phyloP scores from a whole-genome alignment of 1,284 basidiomycete species.

The Moesziomyces sp. region DNA sequence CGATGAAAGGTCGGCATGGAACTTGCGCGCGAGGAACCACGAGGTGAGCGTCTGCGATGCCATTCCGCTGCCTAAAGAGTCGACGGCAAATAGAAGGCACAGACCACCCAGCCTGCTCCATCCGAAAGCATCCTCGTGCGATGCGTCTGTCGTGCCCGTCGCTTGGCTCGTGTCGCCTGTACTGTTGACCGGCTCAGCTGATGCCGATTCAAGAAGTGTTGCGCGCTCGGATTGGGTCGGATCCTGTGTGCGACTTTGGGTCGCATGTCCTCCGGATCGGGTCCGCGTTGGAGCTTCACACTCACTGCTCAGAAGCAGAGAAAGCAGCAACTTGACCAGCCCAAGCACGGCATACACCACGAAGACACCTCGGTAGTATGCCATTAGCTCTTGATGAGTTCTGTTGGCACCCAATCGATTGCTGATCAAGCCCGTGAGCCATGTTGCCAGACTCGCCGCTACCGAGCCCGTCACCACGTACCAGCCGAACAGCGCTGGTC shows the following conservation, averaged over 20 bases:
- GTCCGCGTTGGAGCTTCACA: too few species aligned
- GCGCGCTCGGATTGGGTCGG: constrained; percentile 4
- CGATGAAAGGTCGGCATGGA: constrained; percentile 20
- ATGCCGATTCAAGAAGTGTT: constrained; percentile 3
- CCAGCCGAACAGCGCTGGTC: constrained; percentile 21
- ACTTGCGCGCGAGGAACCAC: constrained; percentile 29
- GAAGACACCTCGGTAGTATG: constrained; percentile 16
- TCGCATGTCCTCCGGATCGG: constrained; percentile 1
- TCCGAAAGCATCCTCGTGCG: constrained; percentile 3
- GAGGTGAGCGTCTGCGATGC: constrained; percentile 24
- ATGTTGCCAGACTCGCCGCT: constrained; percentile 24
- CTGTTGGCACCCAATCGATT: constrained; percentile 1
- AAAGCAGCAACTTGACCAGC: constrained; percentile 14
- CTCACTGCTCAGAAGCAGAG: constrained; percentile 8
- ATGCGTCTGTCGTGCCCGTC: too few species aligned
- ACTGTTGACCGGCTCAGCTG: too few species aligned
- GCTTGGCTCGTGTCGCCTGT: too few species aligned
- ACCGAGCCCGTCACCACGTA: constrained; percentile 19
- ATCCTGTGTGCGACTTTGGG: background rate
- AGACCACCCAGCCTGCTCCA: constrained; percentile 5
- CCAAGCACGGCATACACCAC: constrained; percentile 22
- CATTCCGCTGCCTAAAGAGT: constrained; percentile 26
- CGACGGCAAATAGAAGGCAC: constrained; percentile 27
- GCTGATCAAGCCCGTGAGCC: constrained; percentile 14
- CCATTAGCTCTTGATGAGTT: background rate